A percentile compares a stretch with the other conserved stretches of the same genome.
Conservation (phyloP, 306 rosid genomes). For the Trifolium pratense region DNA sequence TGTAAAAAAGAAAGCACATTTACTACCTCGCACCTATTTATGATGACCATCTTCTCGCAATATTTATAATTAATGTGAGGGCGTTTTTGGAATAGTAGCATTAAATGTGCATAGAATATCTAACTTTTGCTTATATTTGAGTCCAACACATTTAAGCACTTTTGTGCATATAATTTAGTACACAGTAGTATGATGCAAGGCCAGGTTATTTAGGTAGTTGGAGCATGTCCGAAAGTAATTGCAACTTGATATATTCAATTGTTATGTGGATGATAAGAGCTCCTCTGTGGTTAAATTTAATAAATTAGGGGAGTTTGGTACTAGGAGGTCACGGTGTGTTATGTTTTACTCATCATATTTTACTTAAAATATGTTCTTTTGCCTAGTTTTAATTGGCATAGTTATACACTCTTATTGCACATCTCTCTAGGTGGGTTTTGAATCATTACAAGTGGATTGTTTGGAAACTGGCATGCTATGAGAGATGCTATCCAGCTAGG, state of each 20-base stretch:
- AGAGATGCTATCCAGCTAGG: conserved; percentile 63
- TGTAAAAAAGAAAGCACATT: no score
- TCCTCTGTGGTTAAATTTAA: conserved; percentile 22
- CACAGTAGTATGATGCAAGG: not conserved
- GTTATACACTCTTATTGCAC: conserved; percentile 34
- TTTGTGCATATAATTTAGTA: no score
- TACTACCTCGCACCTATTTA: no score
- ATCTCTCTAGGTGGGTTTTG: conserved; percentile 74
- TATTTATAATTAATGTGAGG: no score
- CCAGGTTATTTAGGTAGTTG: conserved; percentile 15
- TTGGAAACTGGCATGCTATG: conserved; percentile 94
- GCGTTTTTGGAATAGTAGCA: no score
- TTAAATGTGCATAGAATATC: no score
- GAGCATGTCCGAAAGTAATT: conserved; percentile 25
- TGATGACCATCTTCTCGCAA: no score
- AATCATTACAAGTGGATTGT: conserved; percentile 95
- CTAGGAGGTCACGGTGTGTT: conserved; percentile 17
- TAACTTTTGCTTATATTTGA: no score
- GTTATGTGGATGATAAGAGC: conserved; percentile 10
- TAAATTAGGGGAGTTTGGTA: conserved; percentile 16
- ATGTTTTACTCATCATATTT: not conserved
- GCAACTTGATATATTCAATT: conserved; percentile 20
- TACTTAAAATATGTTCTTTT: not conserved
- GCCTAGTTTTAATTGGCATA: conserved; percentile 23
- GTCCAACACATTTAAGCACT: no score